These are phyloP conservation scores for Lactifluus rugatus DNA, from an alignment of 768 basidiomycete species.

Conservation along the genomic window DNA sequence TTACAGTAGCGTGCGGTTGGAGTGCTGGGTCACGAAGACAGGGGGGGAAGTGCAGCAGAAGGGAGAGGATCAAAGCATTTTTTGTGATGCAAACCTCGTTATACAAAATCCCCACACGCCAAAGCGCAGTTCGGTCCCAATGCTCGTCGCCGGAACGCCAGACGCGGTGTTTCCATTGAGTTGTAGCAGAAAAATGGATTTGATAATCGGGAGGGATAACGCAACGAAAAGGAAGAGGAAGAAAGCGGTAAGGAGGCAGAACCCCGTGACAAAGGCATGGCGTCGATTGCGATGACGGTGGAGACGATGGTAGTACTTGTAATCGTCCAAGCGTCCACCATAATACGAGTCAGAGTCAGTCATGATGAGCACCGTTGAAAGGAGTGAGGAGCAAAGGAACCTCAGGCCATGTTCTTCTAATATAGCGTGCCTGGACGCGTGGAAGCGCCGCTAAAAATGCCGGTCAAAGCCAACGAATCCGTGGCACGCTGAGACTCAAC, in stretches of 20 bases:
- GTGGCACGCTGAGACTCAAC: no score
- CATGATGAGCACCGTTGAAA: background rate
- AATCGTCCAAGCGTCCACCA: background rate
- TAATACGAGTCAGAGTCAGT: no score
- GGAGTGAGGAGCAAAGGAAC: background rate
- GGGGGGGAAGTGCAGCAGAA: background rate
- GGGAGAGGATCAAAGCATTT: background rate
- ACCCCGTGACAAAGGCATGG: conserved; percentile 38
- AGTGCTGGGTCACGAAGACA: background rate
- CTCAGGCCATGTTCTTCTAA: background rate
- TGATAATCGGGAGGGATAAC: conserved; percentile 66
- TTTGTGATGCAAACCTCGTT: conserved; percentile 30
- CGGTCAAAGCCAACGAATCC: background rate
- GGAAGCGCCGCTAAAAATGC: background rate
- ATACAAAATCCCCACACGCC: conserved; percentile 83
- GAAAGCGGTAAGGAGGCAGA: conserved; percentile 50
- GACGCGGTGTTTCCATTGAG: conserved; percentile 32
- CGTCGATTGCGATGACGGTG: conserved; percentile 30
- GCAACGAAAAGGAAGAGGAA: conserved; percentile 69
- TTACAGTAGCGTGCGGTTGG: background rate
- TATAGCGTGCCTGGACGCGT: background rate
- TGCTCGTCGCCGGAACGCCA: conserved; percentile 30
- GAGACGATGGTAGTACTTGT: background rate
- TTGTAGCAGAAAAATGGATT: conserved; percentile 51
- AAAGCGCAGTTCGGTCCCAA: conserved; percentile 55